Evolutionary conservation across 441 rosid genomes (phyloP).

Genomic region (Lepidium campestre): DNA sequence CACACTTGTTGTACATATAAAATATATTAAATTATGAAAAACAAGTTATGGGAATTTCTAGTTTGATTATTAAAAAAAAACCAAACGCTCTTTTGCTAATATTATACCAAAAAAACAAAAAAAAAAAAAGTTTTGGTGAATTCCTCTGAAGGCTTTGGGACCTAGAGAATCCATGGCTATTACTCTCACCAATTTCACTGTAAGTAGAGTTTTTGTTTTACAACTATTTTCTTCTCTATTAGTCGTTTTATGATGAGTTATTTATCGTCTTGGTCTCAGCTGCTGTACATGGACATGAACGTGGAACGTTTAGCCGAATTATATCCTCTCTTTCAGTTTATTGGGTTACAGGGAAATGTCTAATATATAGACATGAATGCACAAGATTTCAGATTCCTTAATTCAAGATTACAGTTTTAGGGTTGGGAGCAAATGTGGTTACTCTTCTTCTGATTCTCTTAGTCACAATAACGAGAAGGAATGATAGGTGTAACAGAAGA

Average conservation of each 20-base stretch:
- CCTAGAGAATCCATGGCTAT: slow-evolving; percentile 20
- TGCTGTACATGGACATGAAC: slow-evolving; percentile 45
- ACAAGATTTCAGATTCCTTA: neutral
- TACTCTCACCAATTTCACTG: neutral
- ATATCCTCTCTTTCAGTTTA: slow-evolving; percentile 51
- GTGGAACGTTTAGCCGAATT: slow-evolving; percentile 48
- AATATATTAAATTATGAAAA: neutral
- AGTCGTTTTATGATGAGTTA: neutral
- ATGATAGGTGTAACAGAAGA: slow-evolving; percentile 28
- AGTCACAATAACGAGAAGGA: slow-evolving; percentile 43
- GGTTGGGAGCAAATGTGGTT: slow-evolving; percentile 52
- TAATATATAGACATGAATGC: neutral
- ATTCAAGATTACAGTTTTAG: slow-evolving; percentile 47
- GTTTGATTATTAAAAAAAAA: neutral
- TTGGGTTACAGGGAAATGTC: neutral
- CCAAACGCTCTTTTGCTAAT: neutral
- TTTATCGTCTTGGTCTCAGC: slow-evolving; percentile 35
- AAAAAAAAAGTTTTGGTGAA: neutral
- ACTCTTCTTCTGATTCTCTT: slow-evolving; percentile 44
- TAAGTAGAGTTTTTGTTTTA: slow-evolving; percentile 13
- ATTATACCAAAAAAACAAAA: neutral
- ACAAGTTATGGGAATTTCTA: neutral
- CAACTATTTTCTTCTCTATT: neutral
- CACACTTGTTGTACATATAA: neutral
- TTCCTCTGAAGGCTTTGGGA: slow-evolving; percentile 4